Evolutionary conservation across 75 land plant genomes (phyloP), one percentile per base, ranked within the genome.

Genomic region (Sequoia sempervirens): DNA sequence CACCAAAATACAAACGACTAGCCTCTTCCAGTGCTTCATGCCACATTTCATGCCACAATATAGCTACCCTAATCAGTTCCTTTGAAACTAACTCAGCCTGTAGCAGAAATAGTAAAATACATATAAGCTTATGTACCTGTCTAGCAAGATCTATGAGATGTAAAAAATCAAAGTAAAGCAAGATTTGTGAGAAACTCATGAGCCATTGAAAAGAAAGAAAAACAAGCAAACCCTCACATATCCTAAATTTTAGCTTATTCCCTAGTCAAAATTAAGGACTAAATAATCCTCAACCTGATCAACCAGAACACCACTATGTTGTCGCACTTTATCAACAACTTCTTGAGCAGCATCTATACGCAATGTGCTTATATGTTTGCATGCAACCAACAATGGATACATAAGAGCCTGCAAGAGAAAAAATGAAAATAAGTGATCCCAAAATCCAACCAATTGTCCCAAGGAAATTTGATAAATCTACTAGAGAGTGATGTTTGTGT

Each of bases 1-100:
- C 99, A 23, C 99, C 99, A 92, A 98, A 98, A 84, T 95, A 98
- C 70, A 98, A 88, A 28, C 99, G 92, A 82, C 99, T 98, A 40
- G 99, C 99, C 88, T 98, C 99, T 86, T 98, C 99, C 54, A 98
- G 83, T 50, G 92, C 99, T 82, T 98, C 99, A 90, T 96, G 95
- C 99, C 99, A 98, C 90, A 89, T 90, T 84, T 98, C 99, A 90
- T 98, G 99, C 99, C 99, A 98, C 5, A 98, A 87, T 73, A 98
- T 98, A 4, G 99, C 99, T 68, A 98, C 99, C 53, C 99, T 88
- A 40, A 98, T 98, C 45, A 98, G 86, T 88, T 98, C 99, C 90
- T 91, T 94, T 41, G 99, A 98, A 12, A 98, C 99, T 81, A 98
- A 92, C 81, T 98, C 94, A 36, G 99, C 99, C 99, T 98, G 92